Percentiles rank a stretch among this genome's conserved stretches.
Conservation (phyloP, 805 yeast species). For the Pichia cephalocereana region DNA sequence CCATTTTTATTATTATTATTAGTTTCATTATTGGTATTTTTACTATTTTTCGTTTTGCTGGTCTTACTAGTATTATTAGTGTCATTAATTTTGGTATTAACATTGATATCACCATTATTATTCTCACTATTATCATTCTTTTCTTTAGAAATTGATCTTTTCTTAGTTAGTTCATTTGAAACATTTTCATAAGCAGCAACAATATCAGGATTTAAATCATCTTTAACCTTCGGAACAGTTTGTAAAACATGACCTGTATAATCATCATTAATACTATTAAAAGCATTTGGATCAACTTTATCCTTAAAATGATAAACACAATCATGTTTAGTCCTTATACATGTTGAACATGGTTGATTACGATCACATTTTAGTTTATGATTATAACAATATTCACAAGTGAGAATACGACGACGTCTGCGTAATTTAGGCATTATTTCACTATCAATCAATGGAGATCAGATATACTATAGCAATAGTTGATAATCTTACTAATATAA, state of each 20-base stretch:
- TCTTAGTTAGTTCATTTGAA: no score
- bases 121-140: background rate
- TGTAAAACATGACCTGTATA: background rate
- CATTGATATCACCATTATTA: background rate
- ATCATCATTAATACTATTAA: no score
- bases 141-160: background rate
- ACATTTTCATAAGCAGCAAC: no score
- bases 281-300: background rate
- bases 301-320: slow-evolving; percentile 8
- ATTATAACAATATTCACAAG: slow-evolving; percentile 11
- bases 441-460: no score
- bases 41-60: no score
- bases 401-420: background rate
- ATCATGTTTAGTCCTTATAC: slow-evolving; percentile 7
- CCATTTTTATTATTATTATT: background rate
- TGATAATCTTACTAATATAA: no score
- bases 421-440: background rate
- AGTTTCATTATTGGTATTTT: background rate
- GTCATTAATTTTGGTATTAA: no score
- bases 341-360: slow-evolving; percentile 8
- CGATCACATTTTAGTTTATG: slow-evolving; percentile 12
- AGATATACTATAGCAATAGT: no score
- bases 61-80: no score
- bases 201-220: no score
- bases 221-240: background rate